Conservation (phyloP, 768 basidiomycete genomes). For the Suillus alpinus region DNA sequence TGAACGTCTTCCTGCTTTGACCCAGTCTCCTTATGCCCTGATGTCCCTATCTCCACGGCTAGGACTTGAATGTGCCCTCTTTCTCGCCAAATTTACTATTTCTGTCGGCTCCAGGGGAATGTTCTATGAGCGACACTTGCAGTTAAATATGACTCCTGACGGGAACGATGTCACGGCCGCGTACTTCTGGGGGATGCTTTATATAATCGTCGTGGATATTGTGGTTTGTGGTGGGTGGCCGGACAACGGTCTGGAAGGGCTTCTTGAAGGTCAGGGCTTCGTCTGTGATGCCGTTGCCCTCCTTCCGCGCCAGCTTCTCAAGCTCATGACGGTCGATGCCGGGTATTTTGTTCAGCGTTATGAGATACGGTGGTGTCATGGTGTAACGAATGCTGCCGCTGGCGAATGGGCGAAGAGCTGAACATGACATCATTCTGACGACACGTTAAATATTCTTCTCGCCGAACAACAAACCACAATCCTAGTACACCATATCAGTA, state of each 20-base stretch:
- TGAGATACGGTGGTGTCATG: neutral
- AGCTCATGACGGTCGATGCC: constrained; percentile 10
- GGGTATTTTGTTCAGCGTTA: neutral
- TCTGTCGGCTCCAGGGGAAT: constrained; percentile 6
- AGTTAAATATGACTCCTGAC: neutral
- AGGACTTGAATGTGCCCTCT: constrained; percentile 18
- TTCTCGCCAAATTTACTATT: constrained; percentile 15
- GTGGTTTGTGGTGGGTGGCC: constrained; percentile 23
- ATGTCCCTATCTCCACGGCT: constrained; percentile 14
- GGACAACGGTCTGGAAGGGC: constrained; percentile 23
- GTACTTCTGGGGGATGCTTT: constrained; percentile 28
- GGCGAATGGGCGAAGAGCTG: neutral
- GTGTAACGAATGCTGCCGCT: neutral
- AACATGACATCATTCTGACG: constrained; percentile 2
- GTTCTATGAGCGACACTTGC: constrained; percentile 14
- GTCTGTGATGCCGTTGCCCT: constrained; percentile 7
- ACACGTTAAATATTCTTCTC: neutral
- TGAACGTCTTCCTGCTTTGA: constrained; percentile 17
- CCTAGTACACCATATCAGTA: neutral
- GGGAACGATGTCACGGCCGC: neutral
- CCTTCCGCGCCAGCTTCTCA: constrained; percentile 11
- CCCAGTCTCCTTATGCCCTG: constrained; percentile 18
- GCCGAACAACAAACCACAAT: neutral
- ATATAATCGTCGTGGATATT: constrained; percentile 36
- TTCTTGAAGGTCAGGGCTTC: constrained; percentile 25